These are phyloP conservation scores for Dentipellis sp. DNA, from an alignment of 768 basidiomycete species.

Conservation along the genomic window DNA sequence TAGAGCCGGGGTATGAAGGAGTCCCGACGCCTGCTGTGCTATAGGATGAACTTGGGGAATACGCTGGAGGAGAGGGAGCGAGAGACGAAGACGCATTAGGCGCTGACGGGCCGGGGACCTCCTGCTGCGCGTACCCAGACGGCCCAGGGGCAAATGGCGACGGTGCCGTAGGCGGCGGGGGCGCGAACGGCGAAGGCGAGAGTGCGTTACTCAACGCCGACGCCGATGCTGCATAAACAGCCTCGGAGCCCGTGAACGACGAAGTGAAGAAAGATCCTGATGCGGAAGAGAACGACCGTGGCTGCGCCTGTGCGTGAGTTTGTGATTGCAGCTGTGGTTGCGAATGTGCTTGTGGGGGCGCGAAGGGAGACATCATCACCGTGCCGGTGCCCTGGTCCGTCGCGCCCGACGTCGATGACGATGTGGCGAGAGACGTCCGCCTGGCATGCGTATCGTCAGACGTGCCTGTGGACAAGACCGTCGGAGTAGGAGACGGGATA, in stretches of 20 bases:
- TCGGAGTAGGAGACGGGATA: background rate
- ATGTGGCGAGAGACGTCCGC: background rate
- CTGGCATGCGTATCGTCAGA: no score
- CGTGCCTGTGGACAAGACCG: no score
- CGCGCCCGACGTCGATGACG: background rate
- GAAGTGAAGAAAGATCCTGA: no score
- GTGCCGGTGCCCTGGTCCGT: background rate
- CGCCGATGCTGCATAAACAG: background rate
- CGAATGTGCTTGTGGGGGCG: background rate
- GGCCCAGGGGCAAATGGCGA: background rate
- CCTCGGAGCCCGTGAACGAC: no score
- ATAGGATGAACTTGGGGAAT: background rate
- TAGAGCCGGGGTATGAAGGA: background rate
- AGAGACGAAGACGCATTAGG: background rate
- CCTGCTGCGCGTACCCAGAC: background rate
- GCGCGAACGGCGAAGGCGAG: constrained; percentile 2
- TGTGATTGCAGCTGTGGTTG: background rate
- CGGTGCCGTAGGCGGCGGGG: background rate
- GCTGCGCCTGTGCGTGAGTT: no score
- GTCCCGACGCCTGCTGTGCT: background rate
- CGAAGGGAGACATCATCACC: background rate
- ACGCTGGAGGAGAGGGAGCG: background rate
- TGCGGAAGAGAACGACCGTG: no score
- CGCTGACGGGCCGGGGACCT: background rate
- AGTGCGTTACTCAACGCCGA: background rate